Evolutionary conservation across 2,329 filamentous ascomycete genomes (phyloP).

Genomic region (Akanthomyces uredinophilus): DNA sequence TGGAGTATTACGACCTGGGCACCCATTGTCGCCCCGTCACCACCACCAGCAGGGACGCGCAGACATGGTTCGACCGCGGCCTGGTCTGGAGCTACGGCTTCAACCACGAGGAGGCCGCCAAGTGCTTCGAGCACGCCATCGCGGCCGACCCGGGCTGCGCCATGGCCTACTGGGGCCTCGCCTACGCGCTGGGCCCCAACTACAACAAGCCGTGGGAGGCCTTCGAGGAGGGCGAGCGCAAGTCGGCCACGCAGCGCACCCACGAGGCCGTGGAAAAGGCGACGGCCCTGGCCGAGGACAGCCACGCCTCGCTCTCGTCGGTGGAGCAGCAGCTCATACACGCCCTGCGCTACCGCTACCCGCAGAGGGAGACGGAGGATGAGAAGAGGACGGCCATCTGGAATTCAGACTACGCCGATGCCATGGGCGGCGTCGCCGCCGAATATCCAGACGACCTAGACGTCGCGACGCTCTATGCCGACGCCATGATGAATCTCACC

Average conservation of each 20-base stretch:
- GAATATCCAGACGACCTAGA: conserved; percentile 37
- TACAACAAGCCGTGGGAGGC: conserved; percentile 72
- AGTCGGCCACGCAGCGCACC: conserved; percentile 37
- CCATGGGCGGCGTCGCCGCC: conserved; percentile 34
- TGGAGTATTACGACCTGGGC: conserved; percentile 56
- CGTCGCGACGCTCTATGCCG: conserved; percentile 32
- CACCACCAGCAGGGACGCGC: conserved; percentile 45
- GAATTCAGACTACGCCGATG: conserved; percentile 32
- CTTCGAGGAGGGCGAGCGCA: conserved; percentile 59
- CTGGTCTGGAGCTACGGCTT: conserved; percentile 72
- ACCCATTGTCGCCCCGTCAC: conserved; percentile 50
- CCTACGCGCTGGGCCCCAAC: conserved; percentile 69
- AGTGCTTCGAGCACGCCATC: conserved; percentile 59
- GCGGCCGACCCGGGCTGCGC: conserved; percentile 48
- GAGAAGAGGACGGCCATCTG: conserved; percentile 42
- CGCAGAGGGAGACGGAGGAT: conserved; percentile 28
- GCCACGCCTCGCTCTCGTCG: conserved; percentile 11
- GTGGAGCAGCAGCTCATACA: conserved; percentile 57
- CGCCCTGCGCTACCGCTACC: conserved; percentile 59
- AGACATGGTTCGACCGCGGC: conserved; percentile 67
- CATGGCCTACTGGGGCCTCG: conserved; percentile 66
- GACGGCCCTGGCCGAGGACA: conserved; percentile 14
- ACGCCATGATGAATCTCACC: conserved; percentile 44
- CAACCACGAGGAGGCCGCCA: conserved; percentile 66
- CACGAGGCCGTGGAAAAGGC: conserved; percentile 28